A percentile compares a stretch with the other conserved stretches of the same genome.
Evolutionary conservation across 345 rosid species (phyloP).

Genomic region (Aethionema arabicum): DNA sequence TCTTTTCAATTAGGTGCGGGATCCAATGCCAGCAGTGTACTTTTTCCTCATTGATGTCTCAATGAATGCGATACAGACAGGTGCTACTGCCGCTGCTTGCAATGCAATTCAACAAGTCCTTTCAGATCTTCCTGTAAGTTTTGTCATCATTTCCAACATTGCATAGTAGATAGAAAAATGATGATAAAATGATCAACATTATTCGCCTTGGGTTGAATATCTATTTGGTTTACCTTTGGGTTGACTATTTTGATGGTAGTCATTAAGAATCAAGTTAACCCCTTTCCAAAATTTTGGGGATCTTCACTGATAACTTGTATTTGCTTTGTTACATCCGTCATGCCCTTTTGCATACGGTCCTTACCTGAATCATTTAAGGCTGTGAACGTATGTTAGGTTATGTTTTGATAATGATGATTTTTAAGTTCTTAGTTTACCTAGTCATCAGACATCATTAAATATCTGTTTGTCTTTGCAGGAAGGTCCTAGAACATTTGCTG

Average conservation of each 20-base stretch:
- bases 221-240: neutral
- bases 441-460: neutral
- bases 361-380: conserved; percentile 11
- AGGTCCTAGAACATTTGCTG: conserved; percentile 96
- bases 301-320: conserved; percentile 20
- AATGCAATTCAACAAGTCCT: conserved; percentile 86
- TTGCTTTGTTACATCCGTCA: conserved; percentile 15
- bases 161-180: neutral
- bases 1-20: conserved; percentile 64
- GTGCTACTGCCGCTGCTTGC: conserved; percentile 97
- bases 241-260: conserved; percentile 5
- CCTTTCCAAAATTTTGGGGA: conserved; percentile 6
- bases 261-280: conserved; percentile 9
- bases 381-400: conserved; percentile 9
- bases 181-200: conserved; percentile 10
- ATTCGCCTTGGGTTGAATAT: neutral
- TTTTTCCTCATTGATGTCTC: conserved; percentile 92
- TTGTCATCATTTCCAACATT: conserved; percentile 23
- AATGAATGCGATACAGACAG: conserved; percentile 83
- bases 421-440: neutral
- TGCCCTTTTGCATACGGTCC: conserved; percentile 1
- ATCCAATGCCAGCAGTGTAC: conserved; percentile 95
- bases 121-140: conserved; percentile 86
- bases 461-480: conserved; percentile 63
- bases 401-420: neutral